These are phyloP conservation scores for Penicillium sp. DNA, from an alignment of 2,329 filamentous ascomycete species.

Conservation along the genomic window DNA sequence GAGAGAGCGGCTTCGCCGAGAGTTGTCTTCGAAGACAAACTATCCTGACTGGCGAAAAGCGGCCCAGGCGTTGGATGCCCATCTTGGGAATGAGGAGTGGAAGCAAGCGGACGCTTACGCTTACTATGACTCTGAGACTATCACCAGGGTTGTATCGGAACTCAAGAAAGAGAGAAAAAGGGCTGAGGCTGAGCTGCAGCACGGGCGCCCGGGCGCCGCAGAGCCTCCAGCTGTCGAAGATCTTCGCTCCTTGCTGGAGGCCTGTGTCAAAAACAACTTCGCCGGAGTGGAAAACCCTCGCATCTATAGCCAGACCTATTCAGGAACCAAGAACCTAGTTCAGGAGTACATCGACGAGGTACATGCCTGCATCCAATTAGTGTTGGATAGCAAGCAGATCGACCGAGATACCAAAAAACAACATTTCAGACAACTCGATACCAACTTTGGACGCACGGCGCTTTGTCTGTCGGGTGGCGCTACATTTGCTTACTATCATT, in stretches of 20 bases:
- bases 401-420: constrained; percentile 71
- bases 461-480: constrained; percentile 91
- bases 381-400: constrained; percentile 68
- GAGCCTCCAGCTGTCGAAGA: constrained; percentile 66
- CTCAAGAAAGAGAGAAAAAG: constrained; percentile 53
- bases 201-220: constrained; percentile 19
- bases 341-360: constrained; percentile 84
- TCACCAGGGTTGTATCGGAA: constrained; percentile 74
- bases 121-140: constrained; percentile 86
- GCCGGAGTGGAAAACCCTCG: constrained; percentile 90
- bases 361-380: constrained; percentile 59
- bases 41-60: constrained; percentile 83
- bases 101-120: constrained; percentile 58
- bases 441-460: constrained; percentile 89
- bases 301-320: constrained; percentile 97
- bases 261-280: constrained; percentile 97
- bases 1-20: constrained; percentile 68
- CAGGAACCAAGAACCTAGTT: constrained; percentile 91
- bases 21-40: constrained; percentile 68
- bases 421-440: constrained; percentile 83
- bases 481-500: constrained; percentile 94
- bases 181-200: constrained; percentile 38
- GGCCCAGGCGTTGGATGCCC: constrained; percentile 75
- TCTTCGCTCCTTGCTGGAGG: constrained; percentile 74
- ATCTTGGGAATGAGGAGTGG: constrained; percentile 68